These are phyloP conservation scores for Phoma sp. DNA, from an alignment of 2,329 filamentous ascomycete genomes.

Conservation along the genomic window DNA sequence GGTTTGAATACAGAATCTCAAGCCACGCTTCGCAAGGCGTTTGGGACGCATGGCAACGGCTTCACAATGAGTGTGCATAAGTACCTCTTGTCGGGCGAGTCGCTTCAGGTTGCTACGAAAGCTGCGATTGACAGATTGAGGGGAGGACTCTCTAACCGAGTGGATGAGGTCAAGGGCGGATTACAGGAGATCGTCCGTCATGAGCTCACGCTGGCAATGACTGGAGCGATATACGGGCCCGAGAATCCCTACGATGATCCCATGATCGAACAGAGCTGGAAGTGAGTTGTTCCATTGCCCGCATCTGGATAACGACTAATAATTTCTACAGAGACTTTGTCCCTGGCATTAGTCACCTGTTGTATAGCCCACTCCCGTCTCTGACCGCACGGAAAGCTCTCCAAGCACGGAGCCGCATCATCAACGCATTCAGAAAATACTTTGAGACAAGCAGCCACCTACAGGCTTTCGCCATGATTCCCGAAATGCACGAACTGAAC, in stretches of 20 bases:
- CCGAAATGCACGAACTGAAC: slow-evolving; percentile 46
- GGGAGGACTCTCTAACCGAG: slow-evolving; percentile 23
- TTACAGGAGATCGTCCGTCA: slow-evolving; percentile 36
- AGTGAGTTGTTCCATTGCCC: slow-evolving; percentile 30
- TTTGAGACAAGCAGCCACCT: slow-evolving; percentile 48
- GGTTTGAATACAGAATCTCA: slow-evolving; percentile 30
- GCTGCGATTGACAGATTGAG: slow-evolving; percentile 42
- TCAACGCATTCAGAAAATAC: slow-evolving; percentile 48
- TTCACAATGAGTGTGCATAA: slow-evolving; percentile 46
- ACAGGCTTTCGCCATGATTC: slow-evolving; percentile 47
- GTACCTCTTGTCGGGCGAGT: slow-evolving; percentile 41
- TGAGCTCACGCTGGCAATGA: slow-evolving; percentile 47
- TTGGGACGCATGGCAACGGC: slow-evolving; percentile 47
- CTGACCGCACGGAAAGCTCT: slow-evolving; percentile 44
- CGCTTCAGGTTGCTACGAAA: slow-evolving; percentile 47
- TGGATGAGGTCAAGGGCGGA: slow-evolving; percentile 8
- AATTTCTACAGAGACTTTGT: slow-evolving; percentile 23
- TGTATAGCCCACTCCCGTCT: slow-evolving; percentile 27
- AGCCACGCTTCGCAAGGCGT: slow-evolving; percentile 18
- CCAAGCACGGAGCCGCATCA: slow-evolving; percentile 43
- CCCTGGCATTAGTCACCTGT: slow-evolving; percentile 31
- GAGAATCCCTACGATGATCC: slow-evolving; percentile 51
- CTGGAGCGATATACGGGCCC: slow-evolving; percentile 51
- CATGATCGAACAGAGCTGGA: slow-evolving; percentile 45
- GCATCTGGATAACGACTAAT: neutral